Base-by-base conservation (phyloP, 208 protist genomes). In the Leishmania tropica region DNA sequence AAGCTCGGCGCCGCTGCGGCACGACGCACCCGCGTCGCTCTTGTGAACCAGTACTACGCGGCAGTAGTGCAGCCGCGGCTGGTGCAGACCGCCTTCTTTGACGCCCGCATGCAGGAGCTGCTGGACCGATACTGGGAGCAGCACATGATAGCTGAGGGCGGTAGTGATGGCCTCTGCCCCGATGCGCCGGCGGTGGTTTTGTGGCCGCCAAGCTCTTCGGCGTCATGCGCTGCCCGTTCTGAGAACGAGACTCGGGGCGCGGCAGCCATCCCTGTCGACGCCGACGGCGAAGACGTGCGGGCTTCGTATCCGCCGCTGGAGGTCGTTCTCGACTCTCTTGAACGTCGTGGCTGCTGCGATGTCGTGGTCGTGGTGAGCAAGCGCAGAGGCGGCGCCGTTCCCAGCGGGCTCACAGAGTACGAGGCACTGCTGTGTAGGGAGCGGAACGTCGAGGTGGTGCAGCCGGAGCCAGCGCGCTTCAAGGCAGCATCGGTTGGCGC, bases 41-140 rank as follows among this genome's bases (percentile, higher is more conserved):
- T 93, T 54, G 86, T 86, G 24, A 93, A 93, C 58, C 84, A 79
- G 21, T 92, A 93, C 75, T 88, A 91, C 74, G 86, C 86, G 17
- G 74, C 88, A 13, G 71, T 83, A 3, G 76, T 90, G 81, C 81
- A 83, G 17, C 81, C 87, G 42, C 42, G 75, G 24, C 73, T 74
- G 15, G 24, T 93, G 48, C 89, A 93, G 73, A 84, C 88, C 5
- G 83, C 85, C 17, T 80, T 90, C 47, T 92, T 92, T 51, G 47
- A 71, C n/a, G 28, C 74, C 0, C 11, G 68, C 19, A 91, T 90
- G 85, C 48, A 75, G 47, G 89, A 93, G 62, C 62, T 93, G 47
- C 85, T 93, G 54, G 58, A 83, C 11, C 79, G 76, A 4, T 73
- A 81, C 81, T 79, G 86, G 64, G 81, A 94, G 78, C 87, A 90